phyloP scores from a whole-genome alignment of 1,284 basidiomycete genomes.

The Moesziomyces sp. region DNA sequence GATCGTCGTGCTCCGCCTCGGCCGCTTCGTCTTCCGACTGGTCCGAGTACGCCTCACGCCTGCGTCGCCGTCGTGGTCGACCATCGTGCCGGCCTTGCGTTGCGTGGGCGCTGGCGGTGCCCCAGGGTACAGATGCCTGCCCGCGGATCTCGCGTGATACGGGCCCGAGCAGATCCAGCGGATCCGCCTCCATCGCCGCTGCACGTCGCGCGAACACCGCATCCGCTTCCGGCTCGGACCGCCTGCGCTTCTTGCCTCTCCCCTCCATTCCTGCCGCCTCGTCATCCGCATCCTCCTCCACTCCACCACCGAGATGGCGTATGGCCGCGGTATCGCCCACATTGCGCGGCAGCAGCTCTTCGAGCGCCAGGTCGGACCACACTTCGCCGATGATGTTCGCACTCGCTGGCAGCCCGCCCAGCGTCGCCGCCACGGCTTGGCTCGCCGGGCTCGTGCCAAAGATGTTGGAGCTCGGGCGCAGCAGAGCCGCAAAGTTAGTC shows the following conservation, averaged over 20 bases:
- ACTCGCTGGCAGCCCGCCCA: constrained; percentile 30
- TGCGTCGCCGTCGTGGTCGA: constrained; percentile 4
- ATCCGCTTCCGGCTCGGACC: constrained; percentile 29
- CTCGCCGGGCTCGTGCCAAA: constrained; percentile 38
- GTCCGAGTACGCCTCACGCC: constrained; percentile 9
- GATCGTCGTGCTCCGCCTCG: constrained; percentile 33
- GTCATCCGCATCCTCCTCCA: constrained; percentile 1
- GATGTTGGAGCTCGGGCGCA: constrained; percentile 40
- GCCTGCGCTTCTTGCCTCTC: constrained; percentile 17
- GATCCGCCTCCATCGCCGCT: constrained; percentile 31
- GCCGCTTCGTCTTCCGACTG: constrained; percentile 25
- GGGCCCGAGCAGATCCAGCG: constrained; percentile 36
- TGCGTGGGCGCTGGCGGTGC: constrained; percentile 4
- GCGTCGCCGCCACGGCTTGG: constrained; percentile 34
- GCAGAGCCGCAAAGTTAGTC: constrained; percentile 48
- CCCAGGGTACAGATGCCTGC: constrained; percentile 29
- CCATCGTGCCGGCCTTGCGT: not conserved
- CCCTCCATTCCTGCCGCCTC: not conserved
- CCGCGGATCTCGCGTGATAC: constrained; percentile 43
- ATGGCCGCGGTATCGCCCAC: constrained; percentile 29
- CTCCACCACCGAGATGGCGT: constrained; percentile 12
- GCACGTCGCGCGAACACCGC: constrained; percentile 16
- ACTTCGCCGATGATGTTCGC: constrained; percentile 40
- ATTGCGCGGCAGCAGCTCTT: constrained; percentile 41
- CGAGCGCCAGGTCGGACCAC: constrained; percentile 59